Evolutionary conservation across 352 stramenopile species (phyloP).

Genomic region (Pythium aphanidermatum): DNA sequence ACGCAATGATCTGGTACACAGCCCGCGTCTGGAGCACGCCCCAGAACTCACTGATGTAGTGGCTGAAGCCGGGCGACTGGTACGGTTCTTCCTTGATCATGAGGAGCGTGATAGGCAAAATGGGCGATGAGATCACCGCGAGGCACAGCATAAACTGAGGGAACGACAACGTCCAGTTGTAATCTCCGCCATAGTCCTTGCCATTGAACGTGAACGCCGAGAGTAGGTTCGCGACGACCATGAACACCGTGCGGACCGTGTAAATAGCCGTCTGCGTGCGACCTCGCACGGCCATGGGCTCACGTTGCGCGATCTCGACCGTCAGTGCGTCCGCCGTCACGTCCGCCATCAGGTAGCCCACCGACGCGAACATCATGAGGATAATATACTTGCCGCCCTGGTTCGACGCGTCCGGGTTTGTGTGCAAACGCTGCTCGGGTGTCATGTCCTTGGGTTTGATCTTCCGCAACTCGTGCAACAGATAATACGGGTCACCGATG

Average conservation of each 20-base stretch:
- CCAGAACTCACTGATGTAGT: slow-evolving; percentile 25
- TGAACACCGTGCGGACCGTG: slow-evolving; percentile 27
- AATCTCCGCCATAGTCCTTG: slow-evolving; percentile 30
- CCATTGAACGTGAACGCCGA: slow-evolving; percentile 35
- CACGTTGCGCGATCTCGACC: slow-evolving; percentile 31
- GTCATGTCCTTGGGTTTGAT: slow-evolving; percentile 2
- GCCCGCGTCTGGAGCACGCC: slow-evolving; percentile 20
- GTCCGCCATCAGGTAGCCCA: slow-evolving; percentile 58
- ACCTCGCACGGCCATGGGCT: slow-evolving; percentile 22
- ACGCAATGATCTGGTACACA: slow-evolving; percentile 27
- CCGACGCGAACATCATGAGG: slow-evolving; percentile 42
- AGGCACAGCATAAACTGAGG: slow-evolving; percentile 24
- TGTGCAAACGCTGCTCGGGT: not conserved
- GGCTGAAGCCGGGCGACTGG: slow-evolving; percentile 12
- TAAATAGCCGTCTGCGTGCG: slow-evolving; percentile 19
- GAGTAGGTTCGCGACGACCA: slow-evolving; percentile 21
- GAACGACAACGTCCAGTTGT: slow-evolving; percentile 26
- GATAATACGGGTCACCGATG: slow-evolving; percentile 21
- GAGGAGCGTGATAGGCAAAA: slow-evolving; percentile 24
- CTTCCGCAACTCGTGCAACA: not conserved
- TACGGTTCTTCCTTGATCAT: slow-evolving; percentile 20
- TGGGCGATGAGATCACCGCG: slow-evolving; percentile 10
- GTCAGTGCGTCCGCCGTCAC: slow-evolving; percentile 43
- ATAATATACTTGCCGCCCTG: slow-evolving; percentile 30
- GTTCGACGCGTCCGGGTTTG: slow-evolving; percentile 17